Evolutionary conservation across 1,284 basidiomycete genomes (phyloP).

Genomic region (Exobasidium cylindrosporum): DNA sequence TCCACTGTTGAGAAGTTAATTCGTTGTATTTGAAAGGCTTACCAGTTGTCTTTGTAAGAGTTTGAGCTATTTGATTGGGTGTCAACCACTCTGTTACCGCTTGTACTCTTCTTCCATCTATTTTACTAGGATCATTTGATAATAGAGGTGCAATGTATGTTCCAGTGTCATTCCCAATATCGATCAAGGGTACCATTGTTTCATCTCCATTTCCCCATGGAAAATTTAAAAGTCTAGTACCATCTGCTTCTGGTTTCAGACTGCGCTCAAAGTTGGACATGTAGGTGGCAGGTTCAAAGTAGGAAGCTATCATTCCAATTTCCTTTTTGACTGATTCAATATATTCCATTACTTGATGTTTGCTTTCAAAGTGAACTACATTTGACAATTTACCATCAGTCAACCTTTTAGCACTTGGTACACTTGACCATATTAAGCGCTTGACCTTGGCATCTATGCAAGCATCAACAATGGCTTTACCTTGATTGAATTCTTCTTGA

Average conservation of each 20-base stretch:
- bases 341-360: neutral
- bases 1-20: neutral
- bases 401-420: neutral
- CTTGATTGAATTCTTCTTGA: neutral
- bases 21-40: neutral
- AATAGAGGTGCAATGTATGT: neutral
- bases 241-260: neutral
- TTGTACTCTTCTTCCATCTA: neutral
- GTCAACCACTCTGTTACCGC: conserved; percentile 5
- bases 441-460: neutral
- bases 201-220: neutral
- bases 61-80: neutral
- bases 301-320: neutral
- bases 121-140: neutral
- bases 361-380: conserved; percentile 1
- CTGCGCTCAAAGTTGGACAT: conserved; percentile 3
- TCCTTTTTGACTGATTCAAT: conserved; percentile 2
- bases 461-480: neutral
- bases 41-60: neutral
- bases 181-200: neutral
- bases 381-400: neutral
- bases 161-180: neutral
- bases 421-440: neutral
- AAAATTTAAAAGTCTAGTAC: neutral
- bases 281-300: neutral